Evolutionary conservation across 2,329 filamentous ascomycete species (phyloP).

Genomic region (Fusarium kyushuense): DNA sequence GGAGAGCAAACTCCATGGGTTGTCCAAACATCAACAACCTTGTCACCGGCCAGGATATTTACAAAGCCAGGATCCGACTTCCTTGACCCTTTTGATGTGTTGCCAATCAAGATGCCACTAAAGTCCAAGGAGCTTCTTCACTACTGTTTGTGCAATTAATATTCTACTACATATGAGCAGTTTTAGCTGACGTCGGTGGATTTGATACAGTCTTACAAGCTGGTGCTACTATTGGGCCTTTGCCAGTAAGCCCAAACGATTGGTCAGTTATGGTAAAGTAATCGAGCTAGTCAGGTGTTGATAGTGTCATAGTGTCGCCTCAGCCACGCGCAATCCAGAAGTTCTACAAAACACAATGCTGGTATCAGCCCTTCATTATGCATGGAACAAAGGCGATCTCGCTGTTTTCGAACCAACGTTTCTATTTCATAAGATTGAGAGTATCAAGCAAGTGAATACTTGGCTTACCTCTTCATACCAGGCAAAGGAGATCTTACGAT

Average conservation of each 20-base stretch:
- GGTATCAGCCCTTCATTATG: background rate
- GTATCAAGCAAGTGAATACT: background rate
- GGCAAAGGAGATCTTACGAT: background rate
- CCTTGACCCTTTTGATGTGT: background rate
- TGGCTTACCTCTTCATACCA: background rate
- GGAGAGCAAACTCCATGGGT: background rate
- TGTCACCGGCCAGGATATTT: background rate
- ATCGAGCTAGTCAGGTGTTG: background rate
- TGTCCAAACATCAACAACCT: background rate
- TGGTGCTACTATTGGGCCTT: background rate
- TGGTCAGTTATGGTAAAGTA: background rate
- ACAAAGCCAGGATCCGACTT: background rate
- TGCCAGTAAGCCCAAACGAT: background rate
- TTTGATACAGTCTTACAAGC: background rate
- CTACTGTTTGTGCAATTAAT: background rate
- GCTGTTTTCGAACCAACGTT: background rate
- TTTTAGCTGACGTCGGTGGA: background rate
- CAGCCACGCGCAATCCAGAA: background rate
- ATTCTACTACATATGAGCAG: background rate
- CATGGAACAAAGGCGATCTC: background rate
- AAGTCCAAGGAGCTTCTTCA: conserved; percentile 1
- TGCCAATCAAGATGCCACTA: background rate
- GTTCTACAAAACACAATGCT: background rate
- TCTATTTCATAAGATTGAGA: background rate
- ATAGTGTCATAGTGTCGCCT: background rate